Conservation (phyloP, 352 stramenopile species). For the Paralagenidium karlingii region DNA sequence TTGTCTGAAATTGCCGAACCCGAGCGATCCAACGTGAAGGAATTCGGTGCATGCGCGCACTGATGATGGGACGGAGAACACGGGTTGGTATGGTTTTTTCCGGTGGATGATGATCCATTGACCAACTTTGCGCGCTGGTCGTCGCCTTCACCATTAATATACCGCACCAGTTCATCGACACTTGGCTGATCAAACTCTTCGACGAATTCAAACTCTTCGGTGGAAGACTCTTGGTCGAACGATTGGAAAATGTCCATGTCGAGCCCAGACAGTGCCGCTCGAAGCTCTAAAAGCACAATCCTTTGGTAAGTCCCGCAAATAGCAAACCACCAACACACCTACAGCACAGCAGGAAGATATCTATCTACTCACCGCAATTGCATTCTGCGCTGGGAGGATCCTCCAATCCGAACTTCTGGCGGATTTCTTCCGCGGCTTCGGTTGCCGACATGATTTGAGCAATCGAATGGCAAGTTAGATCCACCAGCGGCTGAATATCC, state of each 20-base stretch:
- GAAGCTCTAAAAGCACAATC: constrained; percentile 18
- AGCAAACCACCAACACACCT: not conserved
- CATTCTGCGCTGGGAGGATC: constrained; percentile 27
- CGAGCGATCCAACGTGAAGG: too few relatives aligned
- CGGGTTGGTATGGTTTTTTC: constrained; percentile 12
- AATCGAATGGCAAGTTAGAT: constrained; percentile 69
- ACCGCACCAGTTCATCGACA: constrained; percentile 68
- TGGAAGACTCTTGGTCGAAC: constrained; percentile 62
- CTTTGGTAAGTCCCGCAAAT: not conserved
- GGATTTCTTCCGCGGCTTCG: constrained; percentile 54
- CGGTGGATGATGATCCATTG: constrained; percentile 10
- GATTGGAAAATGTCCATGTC: constrained; percentile 74
- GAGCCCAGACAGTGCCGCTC: constrained; percentile 44
- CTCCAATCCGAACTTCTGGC: constrained; percentile 68
- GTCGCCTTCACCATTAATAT: constrained; percentile 50
- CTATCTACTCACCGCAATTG: constrained; percentile 21
- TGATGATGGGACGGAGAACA: constrained; percentile 5
- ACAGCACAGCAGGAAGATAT: not conserved
- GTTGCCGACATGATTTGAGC: constrained; percentile 77
- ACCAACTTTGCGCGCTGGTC: constrained; percentile 11
- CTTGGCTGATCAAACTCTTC: constrained; percentile 66
- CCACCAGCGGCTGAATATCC: constrained; percentile 69
- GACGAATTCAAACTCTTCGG: constrained; percentile 64
- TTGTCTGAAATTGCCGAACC: too few relatives aligned
- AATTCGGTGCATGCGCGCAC: too few relatives aligned